Evolutionary conservation across 2,329 filamentous ascomycete species (phyloP), one percentile per base, ranked within the genome.

Genomic region (Penicillium capsulatum): DNA sequence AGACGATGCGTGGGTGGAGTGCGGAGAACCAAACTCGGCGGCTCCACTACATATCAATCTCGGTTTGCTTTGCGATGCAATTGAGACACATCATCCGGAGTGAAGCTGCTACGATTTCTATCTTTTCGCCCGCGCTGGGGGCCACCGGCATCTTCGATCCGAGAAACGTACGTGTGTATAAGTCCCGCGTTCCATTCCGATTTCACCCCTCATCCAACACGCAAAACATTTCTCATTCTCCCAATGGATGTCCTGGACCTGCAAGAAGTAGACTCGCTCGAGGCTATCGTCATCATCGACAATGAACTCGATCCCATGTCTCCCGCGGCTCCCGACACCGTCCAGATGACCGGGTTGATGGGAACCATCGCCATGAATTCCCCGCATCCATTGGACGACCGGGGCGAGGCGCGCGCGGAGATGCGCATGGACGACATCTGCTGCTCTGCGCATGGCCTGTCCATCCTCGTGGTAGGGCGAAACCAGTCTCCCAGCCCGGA

Each of bases 271-370:
- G 71, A 73, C 53, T 56, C 60, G 4, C 61, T 77, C 17, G 71
- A 75, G 22, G 68, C 74, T 16, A 56, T 65, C 4, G 66, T 76
- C 20, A 69, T 79, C 41, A 67, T 79, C 40, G 72, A 76, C 55
- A 74, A 79, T 60, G 75, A 78, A 44, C 60, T 77, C 29, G 74
- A 79, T 47, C 67, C 71, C 3, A 67, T 77, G 41, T 76, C 74
- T 1, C 66, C 69, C 2, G 63, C 67, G 13, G 60, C 69, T 0
- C 66, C 69, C 14, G 61, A 68, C 6, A 67, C 64, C 2, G 63
- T 75, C 31, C 57, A 68, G 16, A 58, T 73, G 17, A 48, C 59
- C 0, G 70, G 72, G 9, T 63, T 65, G 15, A 58, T 77, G 48
- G 62, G 63, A 17, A 64, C 67, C 10, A 57, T 73, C 3, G 69